These are phyloP conservation scores for Herpetospermum pedunculosum DNA, from an alignment of 306 rosid genomes.

Conservation along the genomic window DNA sequence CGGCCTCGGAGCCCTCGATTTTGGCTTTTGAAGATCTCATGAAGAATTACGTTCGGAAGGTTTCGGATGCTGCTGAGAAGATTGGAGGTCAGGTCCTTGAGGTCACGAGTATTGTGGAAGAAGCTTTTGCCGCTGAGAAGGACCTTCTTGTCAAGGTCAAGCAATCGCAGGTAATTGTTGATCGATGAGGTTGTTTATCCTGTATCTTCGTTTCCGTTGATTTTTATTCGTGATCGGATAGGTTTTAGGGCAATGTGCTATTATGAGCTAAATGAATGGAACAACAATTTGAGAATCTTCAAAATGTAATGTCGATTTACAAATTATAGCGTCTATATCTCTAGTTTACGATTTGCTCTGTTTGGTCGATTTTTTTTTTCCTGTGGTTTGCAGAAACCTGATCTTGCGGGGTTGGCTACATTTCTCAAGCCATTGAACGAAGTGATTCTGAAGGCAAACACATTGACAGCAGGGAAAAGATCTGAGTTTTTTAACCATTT, in stretches of 20 bases:
- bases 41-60: conserved; percentile 32
- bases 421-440: conserved; percentile 82
- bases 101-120: conserved; percentile 32
- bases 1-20: conserved; percentile 45
- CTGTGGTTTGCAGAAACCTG: conserved; percentile 63
- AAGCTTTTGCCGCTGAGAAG: conserved; percentile 63
- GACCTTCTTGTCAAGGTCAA: conserved; percentile 56
- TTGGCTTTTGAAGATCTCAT: conserved; percentile 56
- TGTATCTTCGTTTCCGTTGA: background rate
- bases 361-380: background rate
- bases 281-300: background rate
- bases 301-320: background rate
- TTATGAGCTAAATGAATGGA: background rate
- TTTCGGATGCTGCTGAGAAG: conserved; percentile 51
- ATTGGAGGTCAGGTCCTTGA: conserved; percentile 73
- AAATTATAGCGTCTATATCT: background rate
- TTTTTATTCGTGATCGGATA: background rate
- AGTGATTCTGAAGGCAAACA: conserved; percentile 43
- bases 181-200: background rate
- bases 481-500: conserved; percentile 78
- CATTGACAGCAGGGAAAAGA: conserved; percentile 69
- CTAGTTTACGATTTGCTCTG: background rate
- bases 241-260: background rate
- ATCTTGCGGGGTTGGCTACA: conserved; percentile 49
- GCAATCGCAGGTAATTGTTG: conserved; percentile 46